Evolutionary conservation across 2,329 filamentous ascomycete species (phyloP).

Genomic region (Arthrinium phaeospermum): DNA sequence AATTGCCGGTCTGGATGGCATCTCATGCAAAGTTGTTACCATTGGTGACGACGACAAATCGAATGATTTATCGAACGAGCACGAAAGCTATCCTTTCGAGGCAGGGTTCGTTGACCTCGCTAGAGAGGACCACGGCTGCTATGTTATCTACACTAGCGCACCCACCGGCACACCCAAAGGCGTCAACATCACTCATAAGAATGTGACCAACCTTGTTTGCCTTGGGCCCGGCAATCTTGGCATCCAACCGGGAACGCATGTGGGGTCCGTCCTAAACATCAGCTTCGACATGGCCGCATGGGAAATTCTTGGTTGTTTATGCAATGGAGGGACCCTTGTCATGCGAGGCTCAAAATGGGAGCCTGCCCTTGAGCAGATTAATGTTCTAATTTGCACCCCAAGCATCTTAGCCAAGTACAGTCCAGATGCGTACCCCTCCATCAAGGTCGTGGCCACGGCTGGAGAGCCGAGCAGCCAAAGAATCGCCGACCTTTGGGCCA

Average conservation of each 20-base stretch:
- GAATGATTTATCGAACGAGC: slow-evolving; percentile 23
- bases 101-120: slow-evolving; percentile 26
- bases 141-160: slow-evolving; percentile 58
- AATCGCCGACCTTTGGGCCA: slow-evolving; percentile 63
- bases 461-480: slow-evolving; percentile 55
- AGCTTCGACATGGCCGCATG: slow-evolving; percentile 68
- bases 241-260: slow-evolving; percentile 54
- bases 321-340: slow-evolving; percentile 62
- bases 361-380: slow-evolving; percentile 51
- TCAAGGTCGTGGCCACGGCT: slow-evolving; percentile 59
- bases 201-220: slow-evolving; percentile 60
- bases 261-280: slow-evolving; percentile 62
- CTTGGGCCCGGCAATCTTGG: slow-evolving; percentile 56
- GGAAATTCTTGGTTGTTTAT: slow-evolving; percentile 63
- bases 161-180: slow-evolving; percentile 65
- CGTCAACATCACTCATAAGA: slow-evolving; percentile 61
- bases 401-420: slow-evolving; percentile 58
- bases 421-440: slow-evolving; percentile 53
- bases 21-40: slow-evolving; percentile 29
- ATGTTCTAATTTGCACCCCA: slow-evolving; percentile 61
- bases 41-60: slow-evolving; percentile 24
- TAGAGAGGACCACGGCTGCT: slow-evolving; percentile 35
- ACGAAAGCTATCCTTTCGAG: slow-evolving; percentile 23
- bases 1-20: slow-evolving; percentile 39
- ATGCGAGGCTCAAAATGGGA: slow-evolving; percentile 58